phyloP scores from a whole-genome alignment of 805 yeast species.

The Candida ipomoeae region DNA sequence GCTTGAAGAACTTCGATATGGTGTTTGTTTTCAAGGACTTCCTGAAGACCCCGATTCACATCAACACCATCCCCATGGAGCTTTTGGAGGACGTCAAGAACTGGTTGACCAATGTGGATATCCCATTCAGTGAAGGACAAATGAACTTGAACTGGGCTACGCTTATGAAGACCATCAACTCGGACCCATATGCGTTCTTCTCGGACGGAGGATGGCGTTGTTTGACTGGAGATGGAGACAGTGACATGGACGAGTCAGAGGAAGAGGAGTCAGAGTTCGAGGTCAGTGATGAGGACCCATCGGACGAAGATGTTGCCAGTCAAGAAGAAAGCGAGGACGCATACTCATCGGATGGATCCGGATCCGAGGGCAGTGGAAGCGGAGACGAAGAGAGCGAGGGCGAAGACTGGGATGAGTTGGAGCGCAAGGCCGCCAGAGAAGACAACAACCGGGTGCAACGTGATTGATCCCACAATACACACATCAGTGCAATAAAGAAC shows the following conservation, averaged over 20 bases:
- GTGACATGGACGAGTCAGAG: constrained; percentile 61
- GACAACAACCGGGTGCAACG: constrained; percentile 27
- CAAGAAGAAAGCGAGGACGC: constrained; percentile 43
- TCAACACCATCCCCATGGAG: constrained; percentile 93
- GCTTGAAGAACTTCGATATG: constrained; percentile 90
- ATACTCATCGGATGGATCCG: constrained; percentile 38
- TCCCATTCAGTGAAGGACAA: constrained; percentile 91
- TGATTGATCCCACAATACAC: constrained; percentile 6
- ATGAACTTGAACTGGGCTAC: constrained; percentile 94
- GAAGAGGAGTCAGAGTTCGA: constrained; percentile 72
- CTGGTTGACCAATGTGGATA: constrained; percentile 97
- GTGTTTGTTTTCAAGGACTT: constrained; percentile 97
- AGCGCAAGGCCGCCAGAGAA: constrained; percentile 50
- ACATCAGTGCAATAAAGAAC: background rate
- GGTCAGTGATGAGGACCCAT: constrained; percentile 56
- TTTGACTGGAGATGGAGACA: constrained; percentile 81
- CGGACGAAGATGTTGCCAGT: constrained; percentile 57
- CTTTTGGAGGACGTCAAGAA: constrained; percentile 87
- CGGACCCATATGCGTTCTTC: constrained; percentile 93
- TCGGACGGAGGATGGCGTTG: constrained; percentile 94
- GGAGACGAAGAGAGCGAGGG: constrained; percentile 36
- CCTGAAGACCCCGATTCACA: constrained; percentile 79
- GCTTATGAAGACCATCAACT: constrained; percentile 88
- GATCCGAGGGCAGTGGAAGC: constrained; percentile 27
- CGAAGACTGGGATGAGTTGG: constrained; percentile 61